phyloP scores from a whole-genome alignment of 345 rosid genomes.

The Psidium friedrichsthalianum region DNA sequence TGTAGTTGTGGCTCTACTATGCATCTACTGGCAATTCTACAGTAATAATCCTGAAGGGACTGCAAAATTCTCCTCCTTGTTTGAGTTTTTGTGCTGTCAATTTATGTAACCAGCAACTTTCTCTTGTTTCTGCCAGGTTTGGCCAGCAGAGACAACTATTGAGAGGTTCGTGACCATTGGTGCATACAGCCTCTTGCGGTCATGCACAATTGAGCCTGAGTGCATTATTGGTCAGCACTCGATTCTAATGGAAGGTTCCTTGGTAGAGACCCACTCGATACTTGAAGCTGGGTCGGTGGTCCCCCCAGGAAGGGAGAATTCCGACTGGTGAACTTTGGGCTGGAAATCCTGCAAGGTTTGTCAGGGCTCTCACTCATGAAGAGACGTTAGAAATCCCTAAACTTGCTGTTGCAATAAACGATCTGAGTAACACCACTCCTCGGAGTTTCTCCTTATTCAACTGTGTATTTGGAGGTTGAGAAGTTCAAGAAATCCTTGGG shows the following conservation, averaged over 20 bases:
- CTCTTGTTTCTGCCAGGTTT: constrained; percentile 44
- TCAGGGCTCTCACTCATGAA: constrained; percentile 74
- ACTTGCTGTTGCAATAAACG: constrained; percentile 88
- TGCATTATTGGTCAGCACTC: constrained; percentile 96
- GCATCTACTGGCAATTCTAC: not conserved
- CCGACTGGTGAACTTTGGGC: constrained; percentile 98
- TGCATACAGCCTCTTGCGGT: constrained; percentile 73
- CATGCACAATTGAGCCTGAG: constrained; percentile 96
- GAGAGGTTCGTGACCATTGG: constrained; percentile 92
- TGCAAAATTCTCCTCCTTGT: not conserved
- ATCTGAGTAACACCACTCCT: constrained; percentile 65
- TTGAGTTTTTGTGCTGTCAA: not conserved
- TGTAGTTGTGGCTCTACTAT: not conserved
- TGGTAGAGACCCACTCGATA: constrained; percentile 83
- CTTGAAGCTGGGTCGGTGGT: constrained; percentile 94
- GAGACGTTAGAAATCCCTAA: constrained; percentile 91
- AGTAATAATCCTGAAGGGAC: not conserved
- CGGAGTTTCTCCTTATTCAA: constrained; percentile 88
- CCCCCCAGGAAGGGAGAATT: constrained; percentile 95
- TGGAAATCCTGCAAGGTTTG: constrained; percentile 93
- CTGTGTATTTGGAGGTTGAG: constrained; percentile 90
- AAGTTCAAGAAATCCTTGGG: constrained; percentile 71
- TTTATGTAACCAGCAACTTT: not conserved
- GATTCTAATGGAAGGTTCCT: constrained; percentile 94
- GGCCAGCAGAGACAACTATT: constrained; percentile 74